phyloP scores from a whole-genome alignment of 1,139 yeast species.

The Zhuliangozyma blackwelliae region DNA sequence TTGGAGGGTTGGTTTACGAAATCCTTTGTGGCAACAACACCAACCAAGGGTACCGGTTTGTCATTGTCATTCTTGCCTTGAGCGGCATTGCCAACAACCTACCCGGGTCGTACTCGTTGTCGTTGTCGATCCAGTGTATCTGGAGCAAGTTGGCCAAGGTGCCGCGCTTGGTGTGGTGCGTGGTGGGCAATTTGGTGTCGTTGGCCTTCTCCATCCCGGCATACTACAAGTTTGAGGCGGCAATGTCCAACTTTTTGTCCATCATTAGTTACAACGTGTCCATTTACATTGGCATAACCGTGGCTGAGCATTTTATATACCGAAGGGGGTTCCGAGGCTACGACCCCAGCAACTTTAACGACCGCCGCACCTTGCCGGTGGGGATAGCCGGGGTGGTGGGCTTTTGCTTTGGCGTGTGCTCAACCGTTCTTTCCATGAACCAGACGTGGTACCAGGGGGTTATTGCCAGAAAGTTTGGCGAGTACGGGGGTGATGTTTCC shows the following conservation, averaged over 20 bases:
- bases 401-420: conserved; percentile 23
- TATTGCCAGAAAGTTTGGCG: conserved; percentile 17
- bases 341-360: conserved; percentile 20
- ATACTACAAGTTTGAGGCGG: conserved; percentile 23
- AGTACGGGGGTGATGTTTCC: conserved; percentile 24
- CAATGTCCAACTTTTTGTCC: conserved; percentile 28
- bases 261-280: conserved; percentile 28
- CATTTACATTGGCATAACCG: conserved; percentile 23
- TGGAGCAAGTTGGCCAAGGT: conserved; percentile 25
- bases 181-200: conserved; percentile 24
- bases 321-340: conserved; percentile 22
- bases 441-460: conserved; percentile 30
- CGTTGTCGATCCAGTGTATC: conserved; percentile 25
- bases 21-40: conserved; percentile 24
- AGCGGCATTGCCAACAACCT: conserved; percentile 26
- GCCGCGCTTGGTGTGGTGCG: conserved; percentile 30
- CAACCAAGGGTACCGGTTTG: conserved; percentile 29
- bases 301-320: conserved; percentile 25
- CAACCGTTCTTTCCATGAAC: conserved; percentile 26
- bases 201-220: conserved; percentile 30
- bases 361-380: conserved; percentile 18
- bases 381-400: conserved; percentile 26
- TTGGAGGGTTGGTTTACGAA: conserved; percentile 28
- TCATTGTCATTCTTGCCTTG: conserved; percentile 26
- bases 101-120: conserved; percentile 28